phyloP scores from a whole-genome alignment of 305 asterid species.

The Fraxinus velutina region DNA sequence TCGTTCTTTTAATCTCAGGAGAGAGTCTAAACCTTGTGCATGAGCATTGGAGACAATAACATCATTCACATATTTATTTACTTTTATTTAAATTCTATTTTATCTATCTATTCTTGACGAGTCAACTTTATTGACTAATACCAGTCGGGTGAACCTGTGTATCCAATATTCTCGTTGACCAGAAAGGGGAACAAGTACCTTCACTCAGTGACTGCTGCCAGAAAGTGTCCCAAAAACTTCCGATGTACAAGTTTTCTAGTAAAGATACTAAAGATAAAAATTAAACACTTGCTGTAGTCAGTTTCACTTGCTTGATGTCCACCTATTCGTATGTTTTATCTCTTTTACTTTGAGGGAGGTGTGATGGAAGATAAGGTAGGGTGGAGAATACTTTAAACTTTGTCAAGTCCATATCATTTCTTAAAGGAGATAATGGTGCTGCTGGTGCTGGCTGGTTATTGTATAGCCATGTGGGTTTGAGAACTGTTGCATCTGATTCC shows the following conservation, averaged over 20 bases:
- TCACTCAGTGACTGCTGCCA: neutral
- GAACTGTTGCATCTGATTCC: neutral
- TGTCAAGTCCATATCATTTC: neutral
- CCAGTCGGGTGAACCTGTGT: neutral
- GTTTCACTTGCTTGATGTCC: neutral
- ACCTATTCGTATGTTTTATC: neutral
- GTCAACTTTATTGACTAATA: neutral
- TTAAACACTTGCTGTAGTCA: neutral
- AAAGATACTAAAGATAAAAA: neutral
- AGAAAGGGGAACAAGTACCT: neutral
- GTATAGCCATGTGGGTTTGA: neutral
- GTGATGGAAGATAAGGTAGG: neutral
- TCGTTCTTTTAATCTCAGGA: neutral
- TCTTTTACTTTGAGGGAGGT: neutral
- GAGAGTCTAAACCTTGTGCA: neutral
- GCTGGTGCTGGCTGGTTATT: neutral
- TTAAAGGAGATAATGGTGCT: neutral
- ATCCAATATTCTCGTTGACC: neutral
- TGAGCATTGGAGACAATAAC: neutral
- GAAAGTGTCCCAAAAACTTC: neutral
- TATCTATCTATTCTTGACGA: neutral
- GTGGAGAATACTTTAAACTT: neutral
- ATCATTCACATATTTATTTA: neutral
- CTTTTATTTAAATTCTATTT: neutral
- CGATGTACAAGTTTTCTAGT: neutral